phyloP scores from a whole-genome alignment of 1,139 yeast genomes.

The Yarrowia galli region DNA sequence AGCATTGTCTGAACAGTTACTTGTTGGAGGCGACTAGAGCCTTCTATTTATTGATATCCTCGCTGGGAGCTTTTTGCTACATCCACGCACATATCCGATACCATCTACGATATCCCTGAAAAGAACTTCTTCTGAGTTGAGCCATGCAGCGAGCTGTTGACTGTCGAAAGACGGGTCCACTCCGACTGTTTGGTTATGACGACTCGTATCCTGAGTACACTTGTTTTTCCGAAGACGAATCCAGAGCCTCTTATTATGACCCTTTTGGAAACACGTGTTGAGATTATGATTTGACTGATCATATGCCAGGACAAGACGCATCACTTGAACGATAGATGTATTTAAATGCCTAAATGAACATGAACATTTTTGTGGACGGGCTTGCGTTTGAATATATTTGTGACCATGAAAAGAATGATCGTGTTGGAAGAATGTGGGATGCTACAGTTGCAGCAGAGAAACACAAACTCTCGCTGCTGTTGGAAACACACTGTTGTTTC shows the following conservation, averaged over 20 bases:
- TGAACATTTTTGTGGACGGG: conserved; percentile 36
- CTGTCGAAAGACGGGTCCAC: background rate
- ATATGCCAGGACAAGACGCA: conserved; percentile 36
- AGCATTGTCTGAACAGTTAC: conserved; percentile 2
- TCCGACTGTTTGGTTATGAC: conserved; percentile 34
- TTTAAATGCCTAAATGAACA: conserved; percentile 38
- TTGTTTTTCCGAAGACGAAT: conserved; percentile 35
- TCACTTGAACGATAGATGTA: conserved; percentile 23
- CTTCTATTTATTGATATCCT: conserved; percentile 38
- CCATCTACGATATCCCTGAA: conserved; percentile 35
- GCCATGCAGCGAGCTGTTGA: conserved; percentile 23
- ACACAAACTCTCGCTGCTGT: background rate
- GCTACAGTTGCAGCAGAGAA: conserved; percentile 15
- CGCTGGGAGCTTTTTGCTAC: conserved; percentile 30
- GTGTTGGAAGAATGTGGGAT: conserved; percentile 38
- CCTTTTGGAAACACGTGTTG: conserved; percentile 36
- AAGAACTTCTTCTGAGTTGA: conserved; percentile 38
- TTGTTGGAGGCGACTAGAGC: background rate
- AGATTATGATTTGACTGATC: conserved; percentile 10
- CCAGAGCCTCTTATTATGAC: conserved; percentile 35
- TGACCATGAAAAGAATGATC: conserved; percentile 31
- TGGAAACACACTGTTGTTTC: conserved; percentile 1
- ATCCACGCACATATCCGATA: conserved; percentile 37
- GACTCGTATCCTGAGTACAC: conserved; percentile 37
- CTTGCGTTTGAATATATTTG: conserved; percentile 38